Percentiles rank a stretch among this genome's conserved stretches.
Evolutionary conservation across 257 asterid genomes (phyloP).

Genomic region (Solanum chaucha): DNA sequence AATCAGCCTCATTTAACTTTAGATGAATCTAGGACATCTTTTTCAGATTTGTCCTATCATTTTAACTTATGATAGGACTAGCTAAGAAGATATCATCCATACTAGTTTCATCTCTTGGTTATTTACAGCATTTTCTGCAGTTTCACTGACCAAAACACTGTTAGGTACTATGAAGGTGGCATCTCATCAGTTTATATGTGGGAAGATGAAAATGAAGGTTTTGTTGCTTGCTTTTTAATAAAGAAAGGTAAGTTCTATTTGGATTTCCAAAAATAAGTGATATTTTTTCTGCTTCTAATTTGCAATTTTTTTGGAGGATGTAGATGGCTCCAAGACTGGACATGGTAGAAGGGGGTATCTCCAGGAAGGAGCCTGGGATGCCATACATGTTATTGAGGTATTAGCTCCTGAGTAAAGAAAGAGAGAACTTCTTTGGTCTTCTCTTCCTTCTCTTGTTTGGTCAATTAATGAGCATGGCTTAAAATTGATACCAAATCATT

Average conservation of each 20-base stretch:
- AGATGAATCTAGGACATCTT: neutral
- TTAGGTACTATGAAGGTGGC: conserved; percentile 99
- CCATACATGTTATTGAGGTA: conserved; percentile 97
- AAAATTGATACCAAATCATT: neutral
- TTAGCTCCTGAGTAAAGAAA: neutral
- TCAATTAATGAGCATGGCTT: neutral
- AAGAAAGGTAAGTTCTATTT: conserved; percentile 55
- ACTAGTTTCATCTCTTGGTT: conserved; percentile 5
- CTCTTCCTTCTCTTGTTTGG: neutral
- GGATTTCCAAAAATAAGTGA: neutral
- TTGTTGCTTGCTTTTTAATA: conserved; percentile 86
- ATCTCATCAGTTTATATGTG: conserved; percentile 87
- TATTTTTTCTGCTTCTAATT: conserved; percentile 9
- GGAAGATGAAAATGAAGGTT: conserved; percentile 86
- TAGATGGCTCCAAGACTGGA: conserved; percentile 85
- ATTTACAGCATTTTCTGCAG: conserved; percentile 14
- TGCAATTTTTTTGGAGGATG: conserved; percentile 5
- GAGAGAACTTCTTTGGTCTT: neutral
- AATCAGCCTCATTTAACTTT: neutral
- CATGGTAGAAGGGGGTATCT: conserved; percentile 87
- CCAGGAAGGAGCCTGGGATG: conserved; percentile 99
- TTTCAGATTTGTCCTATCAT: neutral
- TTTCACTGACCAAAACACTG: conserved; percentile 33
- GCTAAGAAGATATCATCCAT: neutral
- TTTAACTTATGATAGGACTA: neutral